Conservation (phyloP, 2,329 filamentous ascomycete species). For the Monosporascus sp. region DNA sequence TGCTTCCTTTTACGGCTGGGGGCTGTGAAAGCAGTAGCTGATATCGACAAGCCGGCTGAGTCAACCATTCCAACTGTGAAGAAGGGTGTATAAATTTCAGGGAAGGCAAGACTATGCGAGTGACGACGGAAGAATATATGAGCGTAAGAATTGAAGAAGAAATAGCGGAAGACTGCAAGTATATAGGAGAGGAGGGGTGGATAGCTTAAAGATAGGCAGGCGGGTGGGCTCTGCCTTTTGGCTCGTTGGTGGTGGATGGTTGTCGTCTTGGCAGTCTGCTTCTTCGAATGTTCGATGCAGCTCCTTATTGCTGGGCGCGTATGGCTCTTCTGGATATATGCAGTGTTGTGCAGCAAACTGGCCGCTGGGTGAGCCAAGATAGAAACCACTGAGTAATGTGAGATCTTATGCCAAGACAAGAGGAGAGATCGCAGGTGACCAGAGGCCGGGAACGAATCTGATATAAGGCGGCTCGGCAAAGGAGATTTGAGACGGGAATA, state of each 20-base stretch:
- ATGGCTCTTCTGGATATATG: not conserved
- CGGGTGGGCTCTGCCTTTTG: conserved; percentile 10
- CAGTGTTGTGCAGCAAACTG: not conserved
- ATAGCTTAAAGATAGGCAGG: conserved; percentile 6
- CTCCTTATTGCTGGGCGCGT: not conserved
- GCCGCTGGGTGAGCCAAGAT: not conserved
- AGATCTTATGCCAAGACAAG: not conserved
- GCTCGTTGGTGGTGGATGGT: not conserved
- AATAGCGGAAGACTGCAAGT: not conserved
- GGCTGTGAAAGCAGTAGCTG: not conserved
- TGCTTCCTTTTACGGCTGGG: not conserved
- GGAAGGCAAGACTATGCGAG: not conserved
- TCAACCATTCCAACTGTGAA: not conserved
- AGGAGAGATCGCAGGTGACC: not conserved
- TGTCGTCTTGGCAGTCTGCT: conserved; percentile 18
- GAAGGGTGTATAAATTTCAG: not conserved
- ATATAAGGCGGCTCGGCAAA: not conserved
- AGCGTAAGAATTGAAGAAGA: not conserved
- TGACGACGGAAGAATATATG: not conserved
- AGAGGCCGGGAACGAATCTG: not conserved
- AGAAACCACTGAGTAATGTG: not conserved
- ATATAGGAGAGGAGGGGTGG: not conserved
- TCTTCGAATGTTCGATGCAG: conserved; percentile 25
- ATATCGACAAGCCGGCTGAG: not conserved
- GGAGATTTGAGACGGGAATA: not conserved